Percentiles rank a stretch among this genome's conserved stretches.
Conservation (phyloP, 1,139 yeast species). For the Suhomyces choctaworum region DNA sequence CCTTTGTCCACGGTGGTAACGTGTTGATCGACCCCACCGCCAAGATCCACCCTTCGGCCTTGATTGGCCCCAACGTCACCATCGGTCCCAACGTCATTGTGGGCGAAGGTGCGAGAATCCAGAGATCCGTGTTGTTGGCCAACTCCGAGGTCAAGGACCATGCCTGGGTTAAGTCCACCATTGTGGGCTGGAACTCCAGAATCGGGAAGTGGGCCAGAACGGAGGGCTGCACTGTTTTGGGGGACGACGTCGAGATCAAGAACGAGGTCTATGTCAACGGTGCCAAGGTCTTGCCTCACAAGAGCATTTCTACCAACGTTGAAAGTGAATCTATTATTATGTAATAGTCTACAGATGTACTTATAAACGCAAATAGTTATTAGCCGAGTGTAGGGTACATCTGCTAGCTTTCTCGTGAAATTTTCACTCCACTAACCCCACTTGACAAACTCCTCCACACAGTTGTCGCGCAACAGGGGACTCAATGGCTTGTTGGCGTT, state of each 20-base stretch:
- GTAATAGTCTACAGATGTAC: slow-evolving; percentile 40
- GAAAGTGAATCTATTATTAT: slow-evolving; percentile 97
- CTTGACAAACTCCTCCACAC: slow-evolving; percentile 28
- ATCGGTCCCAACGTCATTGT: slow-evolving; percentile 95
- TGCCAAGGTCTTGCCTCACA: slow-evolving; percentile 98
- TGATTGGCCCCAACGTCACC: slow-evolving; percentile 97
- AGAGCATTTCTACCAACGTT: slow-evolving; percentile 92
- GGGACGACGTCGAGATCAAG: slow-evolving; percentile 98
- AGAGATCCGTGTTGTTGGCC: slow-evolving; percentile 89
- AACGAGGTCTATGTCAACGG: slow-evolving; percentile 99
- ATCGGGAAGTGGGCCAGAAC: slow-evolving; percentile 99
- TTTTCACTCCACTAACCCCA: slow-evolving; percentile 5
- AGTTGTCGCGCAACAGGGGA: slow-evolving; percentile 37
- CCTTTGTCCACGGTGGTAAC: slow-evolving; percentile 85
- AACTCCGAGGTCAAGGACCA: slow-evolving; percentile 94
- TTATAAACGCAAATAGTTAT: slow-evolving; percentile 5
- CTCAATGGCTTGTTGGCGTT: slow-evolving; percentile 60
- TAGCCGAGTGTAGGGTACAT: background rate
- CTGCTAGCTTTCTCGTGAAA: no score
- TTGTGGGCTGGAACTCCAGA: slow-evolving; percentile 98
- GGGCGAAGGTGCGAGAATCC: slow-evolving; percentile 99
- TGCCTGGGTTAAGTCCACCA: slow-evolving; percentile 96
- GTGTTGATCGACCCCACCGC: slow-evolving; percentile 96
- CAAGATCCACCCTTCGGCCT: slow-evolving; percentile 86
- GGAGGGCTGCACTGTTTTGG: slow-evolving; percentile 96